Conservation (phyloP, 805 yeast genomes). For the Torulaspora indica region DNA sequence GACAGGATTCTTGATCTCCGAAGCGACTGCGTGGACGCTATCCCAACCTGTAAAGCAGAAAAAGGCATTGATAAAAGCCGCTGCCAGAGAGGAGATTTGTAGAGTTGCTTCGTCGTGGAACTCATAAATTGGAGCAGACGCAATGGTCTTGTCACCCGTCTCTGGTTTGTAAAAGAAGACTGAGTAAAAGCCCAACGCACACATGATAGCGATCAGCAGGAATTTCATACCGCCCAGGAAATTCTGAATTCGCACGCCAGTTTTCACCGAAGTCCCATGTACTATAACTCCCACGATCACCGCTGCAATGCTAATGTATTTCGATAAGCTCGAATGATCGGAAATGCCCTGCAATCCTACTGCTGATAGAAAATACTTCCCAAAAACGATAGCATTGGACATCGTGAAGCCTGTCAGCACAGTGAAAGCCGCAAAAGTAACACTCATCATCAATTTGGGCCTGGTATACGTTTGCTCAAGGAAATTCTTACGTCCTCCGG, state of each 20-base stretch:
- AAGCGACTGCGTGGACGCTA: constrained; percentile 54
- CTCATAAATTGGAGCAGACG: constrained; percentile 15
- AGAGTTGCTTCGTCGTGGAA: constrained; percentile 34
- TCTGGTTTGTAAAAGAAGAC: constrained; percentile 39
- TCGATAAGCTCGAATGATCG: constrained; percentile 39
- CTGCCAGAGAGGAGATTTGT: constrained; percentile 45
- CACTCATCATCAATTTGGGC: constrained; percentile 54
- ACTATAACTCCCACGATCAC: constrained; percentile 39
- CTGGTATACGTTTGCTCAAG: constrained; percentile 59
- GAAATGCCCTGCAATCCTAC: constrained; percentile 40
- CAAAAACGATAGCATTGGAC: constrained; percentile 56
- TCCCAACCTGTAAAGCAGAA: constrained; percentile 65
- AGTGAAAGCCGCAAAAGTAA: constrained; percentile 46
- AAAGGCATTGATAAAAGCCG: constrained; percentile 53
- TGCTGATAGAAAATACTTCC: constrained; percentile 51
- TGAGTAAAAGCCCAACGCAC: constrained; percentile 55
- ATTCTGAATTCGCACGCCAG: constrained; percentile 60
- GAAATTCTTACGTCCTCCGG: constrained; percentile 74
- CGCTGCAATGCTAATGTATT: constrained; percentile 41
- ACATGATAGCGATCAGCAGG: constrained; percentile 48
- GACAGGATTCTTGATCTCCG: constrained; percentile 56
- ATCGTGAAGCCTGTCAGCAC: constrained; percentile 53
- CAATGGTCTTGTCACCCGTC: background rate
- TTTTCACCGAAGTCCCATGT: constrained; percentile 56
- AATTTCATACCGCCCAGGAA: constrained; percentile 59